These are phyloP conservation scores for Hawksworthiomyces lignivorus DNA, from an alignment of 2,329 filamentous ascomycete genomes.

Conservation along the genomic window DNA sequence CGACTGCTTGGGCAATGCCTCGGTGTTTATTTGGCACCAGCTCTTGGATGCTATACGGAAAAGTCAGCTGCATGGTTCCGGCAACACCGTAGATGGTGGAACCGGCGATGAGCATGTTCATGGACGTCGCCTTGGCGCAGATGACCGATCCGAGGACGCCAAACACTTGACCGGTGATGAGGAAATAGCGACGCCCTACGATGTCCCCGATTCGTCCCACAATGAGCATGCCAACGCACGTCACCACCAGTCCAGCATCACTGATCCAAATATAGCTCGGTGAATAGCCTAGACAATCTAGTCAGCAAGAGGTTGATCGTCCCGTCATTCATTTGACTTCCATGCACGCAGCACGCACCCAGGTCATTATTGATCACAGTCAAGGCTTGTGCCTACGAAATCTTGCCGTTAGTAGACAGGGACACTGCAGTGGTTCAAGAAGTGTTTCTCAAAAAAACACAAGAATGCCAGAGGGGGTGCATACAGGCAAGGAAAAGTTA, in stretches of 20 bases:
- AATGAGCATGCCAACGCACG: constrained; percentile 23
- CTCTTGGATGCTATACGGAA: constrained; percentile 30
- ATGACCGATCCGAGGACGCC: constrained; percentile 28
- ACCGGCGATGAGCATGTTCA: constrained; percentile 27
- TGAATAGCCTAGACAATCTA: constrained; percentile 8
- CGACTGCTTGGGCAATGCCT: constrained; percentile 26
- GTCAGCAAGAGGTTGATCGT: too few relatives aligned
- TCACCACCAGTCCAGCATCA: constrained; percentile 9
- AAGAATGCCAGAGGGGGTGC: too few relatives aligned
- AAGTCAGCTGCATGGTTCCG: constrained; percentile 29
- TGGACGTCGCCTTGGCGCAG: constrained; percentile 23
- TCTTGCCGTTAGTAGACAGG: too few relatives aligned
- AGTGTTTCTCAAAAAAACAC: too few relatives aligned
- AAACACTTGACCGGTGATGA: constrained; percentile 23
- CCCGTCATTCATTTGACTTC: too few relatives aligned
- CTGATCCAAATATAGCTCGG: constrained; percentile 12
- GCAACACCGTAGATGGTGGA: constrained; percentile 29
- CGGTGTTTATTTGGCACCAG: constrained; percentile 32
- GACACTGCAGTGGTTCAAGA: too few relatives aligned
- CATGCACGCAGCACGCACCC: too few relatives aligned
- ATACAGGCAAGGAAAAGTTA: constrained; percentile 7
- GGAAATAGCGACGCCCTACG: constrained; percentile 32
- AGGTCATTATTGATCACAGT: constrained; percentile 12
- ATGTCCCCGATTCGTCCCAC: constrained; percentile 29
- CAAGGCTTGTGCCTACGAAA: constrained; percentile 9